These are phyloP conservation scores for Aspergillus sp. DNA, from an alignment of 2,329 filamentous ascomycete species.

Conservation along the genomic window DNA sequence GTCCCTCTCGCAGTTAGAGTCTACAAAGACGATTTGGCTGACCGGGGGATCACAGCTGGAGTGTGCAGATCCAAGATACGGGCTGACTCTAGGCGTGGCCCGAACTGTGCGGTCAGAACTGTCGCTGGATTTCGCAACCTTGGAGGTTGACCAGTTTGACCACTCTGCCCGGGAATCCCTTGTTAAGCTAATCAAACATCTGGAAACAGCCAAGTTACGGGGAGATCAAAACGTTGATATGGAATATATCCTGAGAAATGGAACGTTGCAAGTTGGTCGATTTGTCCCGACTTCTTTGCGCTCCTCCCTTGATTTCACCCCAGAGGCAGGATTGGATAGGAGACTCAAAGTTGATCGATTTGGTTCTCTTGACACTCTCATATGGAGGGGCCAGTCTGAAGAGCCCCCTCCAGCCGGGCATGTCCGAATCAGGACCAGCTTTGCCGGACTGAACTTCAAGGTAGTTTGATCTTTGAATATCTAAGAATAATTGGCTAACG, in stretches of 20 bases:
- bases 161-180: neutral
- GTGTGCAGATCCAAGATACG: conserved; percentile 8
- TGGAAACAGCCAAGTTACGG: conserved; percentile 3
- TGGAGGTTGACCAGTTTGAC: conserved; percentile 7
- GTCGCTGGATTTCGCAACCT: conserved; percentile 3
- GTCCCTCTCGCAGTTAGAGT: neutral
- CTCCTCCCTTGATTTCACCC: neutral
- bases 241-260: too few species aligned
- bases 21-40: conserved; percentile 6
- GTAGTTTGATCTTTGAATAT: too few species aligned
- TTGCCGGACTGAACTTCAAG: too few species aligned
- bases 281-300: conserved; percentile 4
- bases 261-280: too few species aligned
- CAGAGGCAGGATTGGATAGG: neutral
- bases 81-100: conserved; percentile 5
- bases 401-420: too few species aligned
- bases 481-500: too few species aligned
- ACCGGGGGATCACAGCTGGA: conserved; percentile 1
- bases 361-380: neutral
- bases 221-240: too few species aligned
- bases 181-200: neutral
- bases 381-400: too few species aligned
- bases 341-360: neutral
- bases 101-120: conserved; percentile 9
- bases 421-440: too few species aligned